Evolutionary conservation across 2,329 filamentous ascomycete genomes (phyloP), one percentile per base, ranked within the genome.

Genomic region (Fusarium sp.): DNA sequence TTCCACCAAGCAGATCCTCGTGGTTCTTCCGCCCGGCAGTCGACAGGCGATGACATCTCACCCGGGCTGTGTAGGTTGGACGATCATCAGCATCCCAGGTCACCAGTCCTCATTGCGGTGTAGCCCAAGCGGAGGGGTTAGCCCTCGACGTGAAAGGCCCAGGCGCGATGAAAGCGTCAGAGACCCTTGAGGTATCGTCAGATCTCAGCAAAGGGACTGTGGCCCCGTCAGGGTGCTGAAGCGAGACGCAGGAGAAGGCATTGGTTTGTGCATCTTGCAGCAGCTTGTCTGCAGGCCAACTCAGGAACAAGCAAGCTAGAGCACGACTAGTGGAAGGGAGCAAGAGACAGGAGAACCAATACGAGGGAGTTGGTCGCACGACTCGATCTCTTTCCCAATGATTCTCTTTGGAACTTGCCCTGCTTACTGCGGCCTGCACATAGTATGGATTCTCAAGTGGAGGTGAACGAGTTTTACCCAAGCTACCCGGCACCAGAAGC

Each of bases 241-340:
- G 77, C 77, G 74, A 76, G 77, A 79, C 65, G 77, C 75, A 79
- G 77, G 77, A 79, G 77, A 74, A 66, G 40, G 66, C 64, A 76
- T 65, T 70, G 67, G 67, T 59, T 61, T 62, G 58, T 25, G 50
- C 65, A 74, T 75, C 50, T 75, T 74, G 74, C 71, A 76, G 74
- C 71, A 76, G 70, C 59, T 66, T 60, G 33, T 65, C 73, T 70
- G 68, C 70, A 68, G 66, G 61, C 65, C 76, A 77, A 58, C 60
- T 69, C 68, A 75, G 74, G 74, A 73, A 75, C 76, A 68, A 69
- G 67, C 58, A 73, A 56, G 68, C 73, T 71, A 78, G 50, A 59
- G 54, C 31, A 70, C 52, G 36, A 35, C 65, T 74, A 77, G 62
- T 18, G 63, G 62, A 71, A 57, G 52, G 66, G 65, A 65, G 63